Percentiles rank a stretch among this genome's conserved stretches.
Evolutionary conservation across 1,284 basidiomycete genomes (phyloP).

Genomic region (Pseudozyma sp.): DNA sequence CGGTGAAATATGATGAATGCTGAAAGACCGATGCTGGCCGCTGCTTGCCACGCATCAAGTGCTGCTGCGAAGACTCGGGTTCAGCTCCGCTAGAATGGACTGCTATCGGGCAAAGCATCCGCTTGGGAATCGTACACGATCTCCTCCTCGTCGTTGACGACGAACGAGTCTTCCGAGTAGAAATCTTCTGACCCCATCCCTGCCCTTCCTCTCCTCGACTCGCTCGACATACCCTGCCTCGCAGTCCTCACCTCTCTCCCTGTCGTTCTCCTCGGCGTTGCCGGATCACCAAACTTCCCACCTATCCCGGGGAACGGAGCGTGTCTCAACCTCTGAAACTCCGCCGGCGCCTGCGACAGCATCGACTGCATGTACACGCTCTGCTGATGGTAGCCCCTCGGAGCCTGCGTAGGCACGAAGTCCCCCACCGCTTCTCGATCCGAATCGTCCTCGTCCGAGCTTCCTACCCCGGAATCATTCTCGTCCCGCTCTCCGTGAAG

Average conservation of each 20-base stretch:
- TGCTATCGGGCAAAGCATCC: conserved; percentile 35
- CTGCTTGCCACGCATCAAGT: background rate
- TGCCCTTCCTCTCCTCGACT: conserved; percentile 17
- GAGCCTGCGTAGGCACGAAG: conserved; percentile 76
- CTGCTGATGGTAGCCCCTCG: conserved; percentile 73
- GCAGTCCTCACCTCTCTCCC: conserved; percentile 9
- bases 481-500: conserved; percentile 71
- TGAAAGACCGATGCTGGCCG: no score
- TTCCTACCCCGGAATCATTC: conserved; percentile 72
- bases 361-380: conserved; percentile 64
- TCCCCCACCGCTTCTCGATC: conserved; percentile 77
- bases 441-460: conserved; percentile 73
- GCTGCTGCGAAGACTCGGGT: background rate
- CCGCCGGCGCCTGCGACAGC: conserved; percentile 55
- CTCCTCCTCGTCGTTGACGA: conserved; percentile 60
- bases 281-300: conserved; percentile 40
- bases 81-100: conserved; percentile 20
- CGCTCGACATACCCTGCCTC: conserved; percentile 34
- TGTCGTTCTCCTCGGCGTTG: conserved; percentile 13
- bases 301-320: conserved; percentile 52
- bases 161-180: conserved; percentile 63
- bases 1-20: background rate
- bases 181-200: conserved; percentile 39
- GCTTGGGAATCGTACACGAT: conserved; percentile 40
- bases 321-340: conserved; percentile 31